These are phyloP conservation scores for Termitomyces sp. DNA, from an alignment of 768 basidiomycete genomes.

Conservation along the genomic window DNA sequence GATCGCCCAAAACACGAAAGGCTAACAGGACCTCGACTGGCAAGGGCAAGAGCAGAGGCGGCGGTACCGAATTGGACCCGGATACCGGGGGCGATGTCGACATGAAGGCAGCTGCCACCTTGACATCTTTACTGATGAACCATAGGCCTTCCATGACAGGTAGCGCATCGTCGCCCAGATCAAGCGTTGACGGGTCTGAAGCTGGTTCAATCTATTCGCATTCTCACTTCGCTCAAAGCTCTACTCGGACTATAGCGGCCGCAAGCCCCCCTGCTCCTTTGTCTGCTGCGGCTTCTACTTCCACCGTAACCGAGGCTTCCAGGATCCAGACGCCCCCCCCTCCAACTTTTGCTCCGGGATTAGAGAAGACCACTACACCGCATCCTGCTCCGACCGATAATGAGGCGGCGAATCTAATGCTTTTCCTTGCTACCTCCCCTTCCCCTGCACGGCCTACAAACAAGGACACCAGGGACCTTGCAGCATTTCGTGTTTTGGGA, in stretches of 20 bases:
- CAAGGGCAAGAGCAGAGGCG: slow-evolving; percentile 35
- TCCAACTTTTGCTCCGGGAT: slow-evolving; percentile 14
- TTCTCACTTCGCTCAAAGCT: slow-evolving; percentile 64
- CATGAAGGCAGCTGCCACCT: slow-evolving; percentile 79
- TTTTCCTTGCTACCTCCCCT: slow-evolving; percentile 81
- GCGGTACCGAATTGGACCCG: slow-evolving; percentile 18
- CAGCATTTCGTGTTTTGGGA: slow-evolving; percentile 51
- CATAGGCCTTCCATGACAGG: slow-evolving; percentile 56
- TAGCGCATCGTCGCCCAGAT: slow-evolving; percentile 64
- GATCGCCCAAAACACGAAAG: slow-evolving; percentile 38
- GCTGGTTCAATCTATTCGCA: slow-evolving; percentile 56
- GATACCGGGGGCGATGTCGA: slow-evolving; percentile 57
- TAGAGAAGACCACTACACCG: slow-evolving; percentile 32
- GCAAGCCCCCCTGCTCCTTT: slow-evolving; percentile 33
- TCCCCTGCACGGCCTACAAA: slow-evolving; percentile 65
- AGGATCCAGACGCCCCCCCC: slow-evolving; percentile 37
- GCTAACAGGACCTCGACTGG: slow-evolving; percentile 32
- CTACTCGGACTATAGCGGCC: slow-evolving; percentile 46
- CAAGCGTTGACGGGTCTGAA: slow-evolving; percentile 68
- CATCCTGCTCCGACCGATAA: slow-evolving; percentile 62
- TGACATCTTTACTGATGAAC: slow-evolving; percentile 67
- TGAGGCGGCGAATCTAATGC: slow-evolving; percentile 84
- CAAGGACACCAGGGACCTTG: slow-evolving; percentile 48
- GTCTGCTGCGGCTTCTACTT: slow-evolving; percentile 33
- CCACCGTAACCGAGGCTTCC: slow-evolving; percentile 23